A percentile compares a stretch with the other conserved stretches of the same genome.
phyloP scores from a whole-genome alignment of 768 basidiomycete genomes.

The Rhodosporidiobolus odoratus region DNA sequence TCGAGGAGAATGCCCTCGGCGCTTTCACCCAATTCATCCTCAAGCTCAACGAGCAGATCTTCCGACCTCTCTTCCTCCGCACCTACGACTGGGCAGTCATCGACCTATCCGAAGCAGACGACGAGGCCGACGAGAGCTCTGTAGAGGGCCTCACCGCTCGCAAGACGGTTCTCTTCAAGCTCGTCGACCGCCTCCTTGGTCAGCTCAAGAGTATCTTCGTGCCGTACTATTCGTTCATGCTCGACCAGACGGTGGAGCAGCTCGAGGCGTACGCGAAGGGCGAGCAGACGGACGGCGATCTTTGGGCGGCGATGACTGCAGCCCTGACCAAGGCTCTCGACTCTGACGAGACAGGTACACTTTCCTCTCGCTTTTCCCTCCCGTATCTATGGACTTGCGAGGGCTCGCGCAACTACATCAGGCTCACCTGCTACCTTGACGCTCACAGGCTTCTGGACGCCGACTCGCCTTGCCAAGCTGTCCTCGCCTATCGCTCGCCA shows the following conservation, averaged over 20 bases:
- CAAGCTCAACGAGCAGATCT: constrained; percentile 85
- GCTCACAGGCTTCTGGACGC: constrained; percentile 75
- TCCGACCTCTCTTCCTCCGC: constrained; percentile 84
- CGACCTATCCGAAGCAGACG: constrained; percentile 49
- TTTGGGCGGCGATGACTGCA: constrained; percentile 63
- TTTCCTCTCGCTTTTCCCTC: neutral
- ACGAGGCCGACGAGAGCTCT: constrained; percentile 42
- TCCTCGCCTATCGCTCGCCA: constrained; percentile 61
- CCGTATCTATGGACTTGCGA: neutral
- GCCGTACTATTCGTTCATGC: constrained; percentile 76
- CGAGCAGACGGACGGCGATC: constrained; percentile 46
- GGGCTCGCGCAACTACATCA: no score
- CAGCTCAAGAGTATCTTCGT: constrained; percentile 91
- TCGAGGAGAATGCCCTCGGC: constrained; percentile 42
- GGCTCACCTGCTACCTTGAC: no score
- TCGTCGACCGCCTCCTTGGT: constrained; percentile 68
- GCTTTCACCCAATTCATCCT: constrained; percentile 85
- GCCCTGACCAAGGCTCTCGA: constrained; percentile 65
- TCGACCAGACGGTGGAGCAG: constrained; percentile 62
- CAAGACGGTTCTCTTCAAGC: constrained; percentile 66
- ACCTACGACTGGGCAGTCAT: constrained; percentile 91
- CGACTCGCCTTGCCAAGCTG: constrained; percentile 66
- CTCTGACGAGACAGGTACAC: constrained; percentile 74
- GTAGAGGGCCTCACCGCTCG: constrained; percentile 50
- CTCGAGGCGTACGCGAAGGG: constrained; percentile 54